Percentiles rank a stretch among this genome's conserved stretches.
Evolutionary conservation across 2,329 filamentous ascomycete genomes (phyloP).

Genomic region (Penicillium sp.): DNA sequence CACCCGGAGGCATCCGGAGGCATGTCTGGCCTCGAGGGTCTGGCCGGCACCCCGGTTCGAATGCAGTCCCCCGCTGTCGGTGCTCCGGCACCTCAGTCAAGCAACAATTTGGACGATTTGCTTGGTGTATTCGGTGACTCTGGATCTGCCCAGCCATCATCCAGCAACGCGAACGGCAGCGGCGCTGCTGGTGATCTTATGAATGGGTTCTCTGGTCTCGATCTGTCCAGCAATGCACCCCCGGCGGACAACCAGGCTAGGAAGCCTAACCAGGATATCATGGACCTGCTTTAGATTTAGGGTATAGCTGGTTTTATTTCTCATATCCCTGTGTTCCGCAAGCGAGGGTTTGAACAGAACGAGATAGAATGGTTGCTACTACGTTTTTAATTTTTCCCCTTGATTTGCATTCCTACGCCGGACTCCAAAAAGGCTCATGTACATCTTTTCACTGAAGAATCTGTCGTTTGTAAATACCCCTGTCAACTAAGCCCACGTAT

Average conservation of each 20-base stretch:
- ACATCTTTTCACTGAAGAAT: conserved; percentile 13
- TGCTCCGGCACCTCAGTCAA: conserved; percentile 28
- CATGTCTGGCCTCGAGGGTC: conserved; percentile 61
- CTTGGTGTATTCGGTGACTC: conserved; percentile 65
- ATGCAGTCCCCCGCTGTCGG: conserved; percentile 45
- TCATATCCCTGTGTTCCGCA: conserved; percentile 24
- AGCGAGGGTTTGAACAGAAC: conserved; percentile 24
- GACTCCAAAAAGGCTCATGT: conserved; percentile 21
- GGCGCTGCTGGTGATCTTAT: conserved; percentile 56
- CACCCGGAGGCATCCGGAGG: conserved; percentile 62
- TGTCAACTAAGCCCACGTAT: not conserved
- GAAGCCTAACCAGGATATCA: conserved; percentile 56
- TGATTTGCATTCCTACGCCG: conserved; percentile 14
- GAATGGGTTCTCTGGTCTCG: conserved; percentile 80
- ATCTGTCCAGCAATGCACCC: conserved; percentile 58
- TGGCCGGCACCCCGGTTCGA: conserved; percentile 57
- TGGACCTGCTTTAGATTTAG: conserved; percentile 52
- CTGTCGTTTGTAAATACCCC: not conserved
- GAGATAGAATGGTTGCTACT: conserved; percentile 24
- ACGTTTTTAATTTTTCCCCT: conserved; percentile 19
- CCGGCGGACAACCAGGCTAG: conserved; percentile 34
- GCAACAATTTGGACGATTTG: conserved; percentile 75
- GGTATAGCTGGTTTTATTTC: conserved; percentile 15
- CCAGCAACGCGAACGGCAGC: conserved; percentile 32
- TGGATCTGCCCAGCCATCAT: conserved; percentile 35